Evolutionary conservation across 768 basidiomycete species (phyloP), one percentile per base, ranked within the genome.

Genomic region (Hericium erinaceus): DNA sequence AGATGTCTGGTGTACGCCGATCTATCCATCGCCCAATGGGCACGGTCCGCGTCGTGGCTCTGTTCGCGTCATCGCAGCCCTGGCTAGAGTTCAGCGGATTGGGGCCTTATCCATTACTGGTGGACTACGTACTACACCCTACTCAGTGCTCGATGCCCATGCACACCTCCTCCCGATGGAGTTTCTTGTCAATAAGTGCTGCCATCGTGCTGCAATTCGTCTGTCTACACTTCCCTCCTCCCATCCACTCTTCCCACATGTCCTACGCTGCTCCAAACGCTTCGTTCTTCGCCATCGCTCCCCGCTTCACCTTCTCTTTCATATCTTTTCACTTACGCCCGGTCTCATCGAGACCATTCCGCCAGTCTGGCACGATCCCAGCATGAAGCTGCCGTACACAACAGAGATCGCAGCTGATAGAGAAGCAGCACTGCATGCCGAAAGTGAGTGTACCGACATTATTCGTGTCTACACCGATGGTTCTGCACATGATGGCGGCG

Each of bases 381-480:
- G 50, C 11, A 44, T 22, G 18, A 13, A 10, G 15, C 46, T n/a
- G 6, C 40, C 15, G 18, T 52, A 59, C 56, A 57, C 8, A 0
- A 33, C 37, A 0, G 15, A 48, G 16, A 62, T 63, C 2, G 39
- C 46, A 15, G 10, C 2, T 2, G 22, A 50, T 4, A 26, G 41
- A 11, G 44, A 64, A 20, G 51, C 26, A 5, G 56, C 61, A 4
- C 37, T 48, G 1, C 20, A 15, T 1, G 41, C 20, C 0, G 57
- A 57, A 16, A 6, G 1, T 13, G 26, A 3, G 1, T 26, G 13
- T 0, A 49, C 8, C 0, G 52, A 59, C 0, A 16, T 50, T 0
- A 54, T 61, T 1, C 37, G 48, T 0, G 49, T 68, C 0, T 69
- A 61, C 51, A 55, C 61, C 0, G 65, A 68, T 28, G 60, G 68